These are phyloP conservation scores for Solanum sitiens DNA, from an alignment of 257 asterid genomes.

Conservation along the genomic window DNA sequence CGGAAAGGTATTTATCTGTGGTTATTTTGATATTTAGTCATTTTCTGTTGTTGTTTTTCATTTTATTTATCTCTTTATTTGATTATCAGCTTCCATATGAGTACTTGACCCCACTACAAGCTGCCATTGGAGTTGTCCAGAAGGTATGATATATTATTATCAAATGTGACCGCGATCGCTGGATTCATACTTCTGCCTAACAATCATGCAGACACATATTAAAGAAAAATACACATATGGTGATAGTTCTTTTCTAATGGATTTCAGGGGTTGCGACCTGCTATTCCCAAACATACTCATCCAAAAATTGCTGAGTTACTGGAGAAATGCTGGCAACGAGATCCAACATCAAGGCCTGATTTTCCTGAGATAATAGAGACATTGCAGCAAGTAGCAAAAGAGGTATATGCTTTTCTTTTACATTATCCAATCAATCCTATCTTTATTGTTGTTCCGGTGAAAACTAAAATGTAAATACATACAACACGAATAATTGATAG, in stretches of 20 bases:
- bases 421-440: not conserved
- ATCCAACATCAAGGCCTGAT: constrained; percentile 77
- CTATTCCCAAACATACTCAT: constrained; percentile 66
- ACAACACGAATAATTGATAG: not conserved
- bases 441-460: not conserved
- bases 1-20: constrained; percentile 57
- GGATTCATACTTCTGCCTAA: not conserved
- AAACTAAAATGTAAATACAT: not conserved
- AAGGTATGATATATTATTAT: constrained; percentile 35
- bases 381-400: constrained; percentile 54
- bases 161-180: not conserved
- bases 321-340: constrained; percentile 96
- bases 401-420: constrained; percentile 30
- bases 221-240: not conserved
- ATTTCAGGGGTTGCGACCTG: constrained; percentile 73
- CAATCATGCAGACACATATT: not conserved
- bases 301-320: constrained; percentile 77
- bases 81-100: constrained; percentile 83
- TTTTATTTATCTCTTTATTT: not conserved
- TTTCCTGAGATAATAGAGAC: constrained; percentile 64
- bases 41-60: not conserved
- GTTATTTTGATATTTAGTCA: not conserved
- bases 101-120: constrained; percentile 91
- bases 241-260: not conserved
- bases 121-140: constrained; percentile 99